Percentiles rank a stretch among this genome's conserved stretches.
phyloP scores from a whole-genome alignment of 352 stramenopile species.

The Phytophthora foliorum region DNA sequence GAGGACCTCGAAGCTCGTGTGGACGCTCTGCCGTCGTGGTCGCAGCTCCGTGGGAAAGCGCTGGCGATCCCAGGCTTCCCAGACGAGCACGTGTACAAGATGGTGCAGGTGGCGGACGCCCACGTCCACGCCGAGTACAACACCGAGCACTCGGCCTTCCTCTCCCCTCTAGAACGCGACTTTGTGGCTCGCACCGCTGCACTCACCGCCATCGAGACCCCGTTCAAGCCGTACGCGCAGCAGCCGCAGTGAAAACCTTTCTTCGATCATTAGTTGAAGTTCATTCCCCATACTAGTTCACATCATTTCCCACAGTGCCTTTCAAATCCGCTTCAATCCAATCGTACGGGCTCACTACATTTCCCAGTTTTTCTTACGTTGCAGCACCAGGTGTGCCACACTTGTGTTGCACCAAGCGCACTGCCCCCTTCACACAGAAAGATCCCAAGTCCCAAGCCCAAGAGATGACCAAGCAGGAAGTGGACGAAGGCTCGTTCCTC shows the following conservation, averaged over 20 bases:
- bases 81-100: constrained; percentile 75
- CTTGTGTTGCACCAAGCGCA: not conserved
- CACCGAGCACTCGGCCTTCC: constrained; percentile 21
- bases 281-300: not conserved
- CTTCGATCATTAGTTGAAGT: constrained; percentile 21
- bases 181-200: constrained; percentile 50
- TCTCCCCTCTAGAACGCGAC: constrained; percentile 49
- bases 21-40: constrained; percentile 45
- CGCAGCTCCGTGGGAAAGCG: constrained; percentile 41
- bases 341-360: too few species aligned
- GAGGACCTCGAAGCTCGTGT: constrained; percentile 30
- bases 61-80: constrained; percentile 47
- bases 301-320: not conserved
- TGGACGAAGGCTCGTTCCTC: constrained; percentile 76
- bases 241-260: constrained; percentile 15
- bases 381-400: too few species aligned
- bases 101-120: constrained; percentile 62
- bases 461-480: constrained; percentile 56
- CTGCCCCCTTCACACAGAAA: constrained; percentile 11
- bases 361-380: not conserved
- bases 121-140: constrained; percentile 28
- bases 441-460: constrained; percentile 9
- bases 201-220: constrained; percentile 43
- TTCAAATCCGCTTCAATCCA: not conserved
- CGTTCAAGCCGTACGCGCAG: constrained; percentile 27